Conservation (phyloP, 164 flowering plant species). For the Tetracentron sinense region DNA sequence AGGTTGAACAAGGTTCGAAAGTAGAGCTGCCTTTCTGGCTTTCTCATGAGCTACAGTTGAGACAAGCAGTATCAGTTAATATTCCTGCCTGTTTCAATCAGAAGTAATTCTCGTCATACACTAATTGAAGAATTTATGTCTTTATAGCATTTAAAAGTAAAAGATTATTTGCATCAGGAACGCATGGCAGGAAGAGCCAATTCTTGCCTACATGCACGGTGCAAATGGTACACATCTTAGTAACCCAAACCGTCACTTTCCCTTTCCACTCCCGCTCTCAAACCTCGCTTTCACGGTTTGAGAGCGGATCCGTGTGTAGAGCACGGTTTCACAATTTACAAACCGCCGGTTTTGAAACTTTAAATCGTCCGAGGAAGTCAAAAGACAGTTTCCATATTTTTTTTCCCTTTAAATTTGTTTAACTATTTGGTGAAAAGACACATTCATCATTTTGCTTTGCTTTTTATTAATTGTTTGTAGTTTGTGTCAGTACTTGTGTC, state of each 20-base stretch:
- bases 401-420: no score
- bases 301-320: no score
- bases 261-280: no score
- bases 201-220: neutral
- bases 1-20: slow-evolving; percentile 87
- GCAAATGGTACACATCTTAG: neutral
- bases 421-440: no score
- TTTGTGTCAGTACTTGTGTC: no score
- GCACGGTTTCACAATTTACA: no score
- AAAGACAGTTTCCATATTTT: no score
- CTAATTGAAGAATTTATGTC: neutral
- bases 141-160: neutral
- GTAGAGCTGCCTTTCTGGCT: slow-evolving; percentile 94
- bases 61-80: slow-evolving; percentile 54
- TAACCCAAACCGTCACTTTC: neutral
- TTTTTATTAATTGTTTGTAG: no score
- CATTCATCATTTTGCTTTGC: no score
- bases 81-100: slow-evolving; percentile 73
- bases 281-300: neutral
- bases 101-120: slow-evolving; percentile 36
- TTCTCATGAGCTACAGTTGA: slow-evolving; percentile 62
- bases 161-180: neutral
- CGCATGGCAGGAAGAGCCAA: neutral
- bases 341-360: no score
- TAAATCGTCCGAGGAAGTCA: no score